Percentiles rank a stretch among this genome's conserved stretches.
These are phyloP conservation scores for Dalbergia cultrata DNA, from an alignment of 306 rosid species.

Conservation along the genomic window DNA sequence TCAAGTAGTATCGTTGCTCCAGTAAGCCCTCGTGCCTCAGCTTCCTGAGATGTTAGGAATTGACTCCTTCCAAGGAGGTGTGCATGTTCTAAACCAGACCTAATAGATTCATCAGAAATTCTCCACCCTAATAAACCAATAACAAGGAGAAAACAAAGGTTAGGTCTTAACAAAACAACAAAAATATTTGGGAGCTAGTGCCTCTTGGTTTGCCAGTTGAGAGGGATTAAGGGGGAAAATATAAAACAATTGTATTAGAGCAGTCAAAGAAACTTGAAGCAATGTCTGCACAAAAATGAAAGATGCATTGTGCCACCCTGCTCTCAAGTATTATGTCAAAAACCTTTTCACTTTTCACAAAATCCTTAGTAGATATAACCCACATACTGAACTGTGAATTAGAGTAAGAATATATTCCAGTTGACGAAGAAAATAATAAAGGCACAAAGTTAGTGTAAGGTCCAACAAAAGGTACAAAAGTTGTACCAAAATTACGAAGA, in stretches of 20 bases:
- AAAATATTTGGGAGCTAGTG: not conserved
- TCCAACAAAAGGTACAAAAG: slow-evolving; percentile 31
- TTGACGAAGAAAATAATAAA: slow-evolving; percentile 15
- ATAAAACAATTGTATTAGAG: slow-evolving; percentile 24
- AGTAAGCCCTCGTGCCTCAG: slow-evolving; percentile 63
- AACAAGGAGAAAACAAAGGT: slow-evolving; percentile 37
- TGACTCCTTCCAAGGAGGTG: slow-evolving; percentile 86
- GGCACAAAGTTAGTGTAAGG: not conserved
- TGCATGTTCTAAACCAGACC: slow-evolving; percentile 72
- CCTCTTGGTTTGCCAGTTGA: no score
- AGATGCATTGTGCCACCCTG: slow-evolving; percentile 2
- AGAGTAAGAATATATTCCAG: slow-evolving; percentile 15
- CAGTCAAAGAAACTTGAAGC: slow-evolving; percentile 22
- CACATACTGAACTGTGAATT: slow-evolving; percentile 39
- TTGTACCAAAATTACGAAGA: slow-evolving; percentile 71
- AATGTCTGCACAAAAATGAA: slow-evolving; percentile 22
- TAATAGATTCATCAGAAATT: slow-evolving; percentile 73
- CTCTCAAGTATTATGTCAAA: slow-evolving; percentile 2
- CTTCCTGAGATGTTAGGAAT: slow-evolving; percentile 69
- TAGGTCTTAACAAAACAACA: not conserved
- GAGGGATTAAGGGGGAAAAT: not conserved
- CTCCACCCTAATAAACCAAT: slow-evolving; percentile 70
- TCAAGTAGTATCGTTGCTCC: slow-evolving; percentile 77
- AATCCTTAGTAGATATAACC: slow-evolving; percentile 36
- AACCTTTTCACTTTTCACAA: not conserved